Base-by-base conservation (phyloP, 2,329 filamentous ascomycete species). In the Calonectria pteridis region DNA sequence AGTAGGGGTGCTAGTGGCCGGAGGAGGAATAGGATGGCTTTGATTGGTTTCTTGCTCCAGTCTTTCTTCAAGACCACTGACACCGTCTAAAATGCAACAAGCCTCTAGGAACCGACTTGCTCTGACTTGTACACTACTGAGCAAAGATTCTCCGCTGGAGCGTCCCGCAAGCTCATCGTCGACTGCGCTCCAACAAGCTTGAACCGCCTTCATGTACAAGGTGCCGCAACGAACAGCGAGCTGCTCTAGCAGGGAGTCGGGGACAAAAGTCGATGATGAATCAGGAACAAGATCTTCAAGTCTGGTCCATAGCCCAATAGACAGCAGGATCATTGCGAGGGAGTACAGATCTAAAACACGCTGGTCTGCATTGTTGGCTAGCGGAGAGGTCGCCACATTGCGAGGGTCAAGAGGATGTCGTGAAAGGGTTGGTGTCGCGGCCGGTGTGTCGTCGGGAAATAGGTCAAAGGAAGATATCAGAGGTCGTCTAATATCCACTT, bases 401-500 rank as follows among this genome's bases (percentile, higher is more conserved):
- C 88, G 85, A 6, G 91, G 90, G 77, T 93, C 91, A 4, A 93
- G 86, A 0, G 93, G 92, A 80, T 95, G 93, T n/a, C 91, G 89
- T 20, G 85, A 85, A 2, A 85, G 81, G 9, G 83, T 83, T 13
- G 71, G 69, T n/a, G 66, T 69, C 2, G 71, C 11, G 1, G 74
- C 29, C 14, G 77, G 69, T 0, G 67, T 58, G 23, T 82, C 82
- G 26, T 84, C 84, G 0, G 82, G 75, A 80, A 96, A 96, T 4
- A 95, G 84, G 76, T 96, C 94, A 77, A 95, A 96, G 0, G 93
- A 93, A 1, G 93, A 93, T 53, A 95, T 85, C 4, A 94, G 88
- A 2, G 94, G 94, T 11, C 91, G 88, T 28, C 93, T 88, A 63
- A 95, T 88, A 70, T 94, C 92, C 20, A 92, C 86, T 51, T 90